phyloP scores from a whole-genome alignment of 495 filamentous ascomycete genomes.

The Staphylotrichum longicolle region DNA sequence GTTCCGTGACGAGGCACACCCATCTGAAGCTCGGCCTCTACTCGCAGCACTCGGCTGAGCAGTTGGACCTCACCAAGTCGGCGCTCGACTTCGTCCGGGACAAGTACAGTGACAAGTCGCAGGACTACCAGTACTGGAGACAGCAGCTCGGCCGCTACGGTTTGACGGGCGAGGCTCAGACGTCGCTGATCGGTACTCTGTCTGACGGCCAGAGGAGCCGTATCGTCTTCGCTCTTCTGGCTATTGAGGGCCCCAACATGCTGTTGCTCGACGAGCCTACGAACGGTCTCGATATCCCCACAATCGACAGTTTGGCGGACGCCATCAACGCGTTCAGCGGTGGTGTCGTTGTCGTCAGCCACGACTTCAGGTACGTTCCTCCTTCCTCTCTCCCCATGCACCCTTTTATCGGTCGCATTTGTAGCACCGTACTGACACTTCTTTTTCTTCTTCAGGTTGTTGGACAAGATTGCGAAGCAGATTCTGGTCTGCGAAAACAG shows the following conservation, averaged over 20 bases:
- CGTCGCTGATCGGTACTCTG: conserved; percentile 93
- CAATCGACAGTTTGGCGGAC: conserved; percentile 95
- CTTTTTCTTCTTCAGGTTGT: conserved; percentile 56
- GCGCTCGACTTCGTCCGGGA: conserved; percentile 96
- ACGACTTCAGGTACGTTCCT: conserved; percentile 88
- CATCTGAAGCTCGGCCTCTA: conserved; percentile 98
- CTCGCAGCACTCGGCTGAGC: conserved; percentile 96
- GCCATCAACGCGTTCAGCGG: conserved; percentile 95
- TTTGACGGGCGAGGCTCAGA: conserved; percentile 87
- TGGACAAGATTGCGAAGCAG: conserved; percentile 99
- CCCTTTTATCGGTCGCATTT: no score
- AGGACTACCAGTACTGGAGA: conserved; percentile 99
- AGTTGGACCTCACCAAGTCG: conserved; percentile 97
- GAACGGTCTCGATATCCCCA: conserved; percentile 98
- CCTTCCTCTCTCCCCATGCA: background rate
- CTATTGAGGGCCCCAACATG: conserved; percentile 98
- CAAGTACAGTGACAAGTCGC: conserved; percentile 81
- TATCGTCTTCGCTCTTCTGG: conserved; percentile 95
- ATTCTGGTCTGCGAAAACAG: conserved; percentile 99
- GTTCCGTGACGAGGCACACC: conserved; percentile 84
- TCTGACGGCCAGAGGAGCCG: conserved; percentile 96
- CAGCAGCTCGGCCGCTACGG: conserved; percentile 96
- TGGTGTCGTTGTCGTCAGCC: conserved; percentile 95
- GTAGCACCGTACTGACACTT: no score
- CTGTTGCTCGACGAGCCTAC: conserved; percentile 96